These are phyloP conservation scores for Leptosphaerulina australis DNA, from an alignment of 2,329 filamentous ascomycete genomes.

Conservation along the genomic window DNA sequence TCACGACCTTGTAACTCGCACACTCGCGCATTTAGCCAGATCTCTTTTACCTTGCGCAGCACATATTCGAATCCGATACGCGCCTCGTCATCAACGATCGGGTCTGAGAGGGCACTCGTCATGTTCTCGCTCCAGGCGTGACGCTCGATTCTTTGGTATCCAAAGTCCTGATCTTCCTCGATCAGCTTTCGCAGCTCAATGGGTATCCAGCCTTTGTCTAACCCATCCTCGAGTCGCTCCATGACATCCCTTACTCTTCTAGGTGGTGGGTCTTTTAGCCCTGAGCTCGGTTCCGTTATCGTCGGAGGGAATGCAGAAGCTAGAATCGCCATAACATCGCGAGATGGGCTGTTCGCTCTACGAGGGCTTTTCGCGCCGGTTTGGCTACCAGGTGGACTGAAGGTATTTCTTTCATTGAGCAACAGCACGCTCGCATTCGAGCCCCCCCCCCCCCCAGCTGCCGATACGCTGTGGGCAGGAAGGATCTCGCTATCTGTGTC, in stretches of 20 bases:
- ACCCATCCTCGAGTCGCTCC: conserved; percentile 16
- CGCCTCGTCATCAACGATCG: conserved; percentile 2
- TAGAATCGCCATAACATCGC: conserved; percentile 13
- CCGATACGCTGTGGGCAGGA: conserved; percentile 20
- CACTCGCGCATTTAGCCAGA: no score
- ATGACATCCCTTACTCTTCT: conserved; percentile 20
- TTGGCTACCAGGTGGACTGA: conserved; percentile 20
- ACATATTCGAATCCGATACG: conserved; percentile 11
- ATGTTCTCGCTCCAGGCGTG: conserved; percentile 13
- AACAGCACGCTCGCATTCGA: conserved; percentile 16
- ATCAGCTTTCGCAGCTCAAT: conserved; percentile 14
- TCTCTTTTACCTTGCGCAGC: conserved; percentile 19
- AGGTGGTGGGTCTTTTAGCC: conserved; percentile 15
- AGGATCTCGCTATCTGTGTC: conserved; percentile 17
- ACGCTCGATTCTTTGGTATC: conserved; percentile 20
- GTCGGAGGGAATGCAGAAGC: conserved; percentile 19
- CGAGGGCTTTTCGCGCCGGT: conserved; percentile 14
- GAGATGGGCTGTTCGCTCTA: conserved; percentile 10
- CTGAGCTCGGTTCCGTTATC: conserved; percentile 21
- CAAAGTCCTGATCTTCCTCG: conserved; percentile 20
- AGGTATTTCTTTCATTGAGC: conserved; percentile 20
- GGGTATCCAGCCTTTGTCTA: conserved; percentile 24
- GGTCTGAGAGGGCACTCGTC: conserved; percentile 7
- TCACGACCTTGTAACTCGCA: conserved; percentile 17
- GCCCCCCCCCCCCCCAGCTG: conserved; percentile 15